Base-by-base conservation (phyloP, 352 stramenopile species). In the Pythium volutum region DNA sequence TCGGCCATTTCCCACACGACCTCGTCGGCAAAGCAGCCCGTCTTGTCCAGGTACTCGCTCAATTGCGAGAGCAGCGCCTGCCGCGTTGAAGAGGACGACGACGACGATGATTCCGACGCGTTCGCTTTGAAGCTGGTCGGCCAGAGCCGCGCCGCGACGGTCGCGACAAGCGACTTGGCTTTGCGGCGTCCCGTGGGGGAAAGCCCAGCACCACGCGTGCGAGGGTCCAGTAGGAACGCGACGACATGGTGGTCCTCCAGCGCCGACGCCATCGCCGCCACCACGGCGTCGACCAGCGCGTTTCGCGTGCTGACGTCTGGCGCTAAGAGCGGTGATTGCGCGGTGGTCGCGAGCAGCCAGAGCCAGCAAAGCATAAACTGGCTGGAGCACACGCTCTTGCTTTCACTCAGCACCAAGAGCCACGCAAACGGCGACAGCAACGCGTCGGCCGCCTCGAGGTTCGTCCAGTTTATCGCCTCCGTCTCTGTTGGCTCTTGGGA, bases 1-100 rank as follows among this genome's bases (percentile, higher is more conserved):
- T 46, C 56, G 41, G 62, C 79, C 75, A 84, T 79, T 60, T 84
- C 75, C 77, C 77, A 87, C 23, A 55, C 62, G 33, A 87, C 63
- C 4, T 62, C 49, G 57, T 84, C 75, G 2, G 38, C 60, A 64
- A 87, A 87, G 42, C 59, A 56, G 11, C 51, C 69, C 25, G 71
- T 58, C 41, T 74, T 71, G 26, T 77, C 72, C 18, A 69, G 26
- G 54, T 71, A 84, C 33, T 81, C 42, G 11, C 64, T 60, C 10
- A 87, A 33, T 34, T 87, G 71, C 11, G 50, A 55, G 26, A 87
- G 59, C 42, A 87, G 47, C 22, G 54, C 57, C 29, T 55, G 45
- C 3, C 62, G 62, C 36, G 23, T 18, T 18, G 18, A n/a, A n/a
- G n/a, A n/a, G n/a, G n/a, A n/a, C n/a, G 42, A 20, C 45, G 45